phyloP scores from a whole-genome alignment of 495 filamentous ascomycete species.

The Bryoglossum gracile region DNA sequence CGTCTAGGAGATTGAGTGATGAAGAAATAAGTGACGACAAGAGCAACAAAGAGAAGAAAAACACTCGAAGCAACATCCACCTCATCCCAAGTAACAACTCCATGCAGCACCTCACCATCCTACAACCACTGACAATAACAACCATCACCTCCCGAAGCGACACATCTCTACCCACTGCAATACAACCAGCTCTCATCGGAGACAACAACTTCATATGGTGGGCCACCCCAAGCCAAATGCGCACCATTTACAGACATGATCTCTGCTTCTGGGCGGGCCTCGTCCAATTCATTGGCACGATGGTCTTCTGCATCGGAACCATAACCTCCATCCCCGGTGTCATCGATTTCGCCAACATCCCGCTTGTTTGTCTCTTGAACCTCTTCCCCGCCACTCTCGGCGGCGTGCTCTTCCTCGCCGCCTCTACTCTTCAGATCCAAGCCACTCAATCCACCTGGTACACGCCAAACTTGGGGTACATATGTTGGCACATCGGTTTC shows the following conservation, averaged over 20 bases:
- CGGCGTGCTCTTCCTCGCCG: conserved; percentile 8
- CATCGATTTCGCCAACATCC: not conserved
- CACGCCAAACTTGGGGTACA: not conserved
- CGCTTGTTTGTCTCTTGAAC: not conserved
- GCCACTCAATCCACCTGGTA: not conserved
- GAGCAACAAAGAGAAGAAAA: not conserved
- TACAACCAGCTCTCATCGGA: conserved; percentile 2
- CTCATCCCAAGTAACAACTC: not conserved
- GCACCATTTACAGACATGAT: not conserved
- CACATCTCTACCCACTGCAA: not conserved
- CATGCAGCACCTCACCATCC: not conserved
- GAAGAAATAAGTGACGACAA: not conserved
- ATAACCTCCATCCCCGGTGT: conserved; percentile 11
- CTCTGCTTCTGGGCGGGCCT: not conserved
- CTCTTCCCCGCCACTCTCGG: conserved; percentile 6
- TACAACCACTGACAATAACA: not conserved
- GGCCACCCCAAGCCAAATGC: conserved; percentile 2
- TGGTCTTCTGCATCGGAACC: conserved; percentile 8
- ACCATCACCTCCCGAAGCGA: not conserved
- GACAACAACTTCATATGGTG: conserved; percentile 3
- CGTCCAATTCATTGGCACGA: conserved; percentile 7
- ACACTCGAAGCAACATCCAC: not conserved
- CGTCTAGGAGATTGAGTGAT: not conserved
- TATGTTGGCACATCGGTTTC: conserved; percentile 11
- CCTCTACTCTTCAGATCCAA: not conserved